Conservation (phyloP, 306 rosid genomes). For the Echinosophora koreensis region DNA sequence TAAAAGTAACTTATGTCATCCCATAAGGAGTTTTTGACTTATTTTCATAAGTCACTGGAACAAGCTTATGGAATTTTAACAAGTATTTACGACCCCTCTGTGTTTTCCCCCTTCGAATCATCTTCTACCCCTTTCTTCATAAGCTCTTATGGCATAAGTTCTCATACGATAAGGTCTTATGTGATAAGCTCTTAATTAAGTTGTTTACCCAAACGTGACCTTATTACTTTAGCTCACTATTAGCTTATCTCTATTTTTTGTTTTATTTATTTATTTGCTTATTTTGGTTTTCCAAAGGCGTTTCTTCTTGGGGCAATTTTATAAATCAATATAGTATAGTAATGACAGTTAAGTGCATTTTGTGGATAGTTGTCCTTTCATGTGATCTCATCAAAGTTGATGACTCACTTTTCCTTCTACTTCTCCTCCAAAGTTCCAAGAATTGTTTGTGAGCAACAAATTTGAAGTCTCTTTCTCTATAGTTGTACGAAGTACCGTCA, state of each 20-base stretch:
- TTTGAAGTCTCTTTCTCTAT: background rate
- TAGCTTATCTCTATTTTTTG: background rate
- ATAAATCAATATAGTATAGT: background rate
- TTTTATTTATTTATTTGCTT: background rate
- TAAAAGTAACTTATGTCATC: no score
- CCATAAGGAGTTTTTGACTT: no score
- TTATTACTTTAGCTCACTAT: no score
- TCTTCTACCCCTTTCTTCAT: no score
- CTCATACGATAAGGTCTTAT: no score
- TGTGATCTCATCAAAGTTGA: background rate
- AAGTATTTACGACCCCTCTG: no score
- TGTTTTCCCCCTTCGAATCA: no score
- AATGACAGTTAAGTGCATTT: background rate
- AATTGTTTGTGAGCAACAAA: background rate
- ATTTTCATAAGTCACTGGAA: no score
- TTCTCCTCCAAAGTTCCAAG: background rate
- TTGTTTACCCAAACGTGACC: no score
- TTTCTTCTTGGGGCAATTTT: background rate
- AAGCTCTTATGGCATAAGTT: no score
- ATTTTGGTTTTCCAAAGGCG: background rate
- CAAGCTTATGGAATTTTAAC: no score
- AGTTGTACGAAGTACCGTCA: background rate
- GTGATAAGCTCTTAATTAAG: no score
- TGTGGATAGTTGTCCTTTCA: constrained; percentile 22
- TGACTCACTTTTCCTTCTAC: background rate